phyloP scores from a whole-genome alignment of 2,329 filamentous ascomycete genomes.

The Coccinonectria pachysandricola region DNA sequence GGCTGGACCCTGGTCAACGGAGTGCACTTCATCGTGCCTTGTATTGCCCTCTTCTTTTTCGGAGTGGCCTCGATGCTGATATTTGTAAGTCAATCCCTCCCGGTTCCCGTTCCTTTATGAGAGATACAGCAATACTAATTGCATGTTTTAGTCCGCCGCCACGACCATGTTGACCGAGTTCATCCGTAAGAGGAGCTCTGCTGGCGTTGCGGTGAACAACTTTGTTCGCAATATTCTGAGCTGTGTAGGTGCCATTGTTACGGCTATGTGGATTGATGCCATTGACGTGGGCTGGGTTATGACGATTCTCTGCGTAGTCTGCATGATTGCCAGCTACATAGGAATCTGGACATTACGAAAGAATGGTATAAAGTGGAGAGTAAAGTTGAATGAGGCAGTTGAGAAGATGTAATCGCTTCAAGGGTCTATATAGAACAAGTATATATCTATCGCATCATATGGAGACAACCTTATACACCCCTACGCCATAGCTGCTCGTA shows the following conservation, averaged over 20 bases:
- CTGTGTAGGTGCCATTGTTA: constrained; percentile 59
- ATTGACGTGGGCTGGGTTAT: constrained; percentile 72
- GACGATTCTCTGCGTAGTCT: constrained; percentile 44
- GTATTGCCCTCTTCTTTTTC: constrained; percentile 62
- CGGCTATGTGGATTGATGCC: constrained; percentile 57
- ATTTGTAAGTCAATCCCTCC: constrained; percentile 39
- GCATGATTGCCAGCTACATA: constrained; percentile 44
- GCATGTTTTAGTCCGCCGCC: constrained; percentile 35
- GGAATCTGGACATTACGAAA: constrained; percentile 52
- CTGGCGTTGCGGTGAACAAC: constrained; percentile 72
- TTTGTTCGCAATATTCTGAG: constrained; percentile 71
- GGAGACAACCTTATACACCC: no score
- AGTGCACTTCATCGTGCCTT: constrained; percentile 52
- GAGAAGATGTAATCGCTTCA: constrained; percentile 9
- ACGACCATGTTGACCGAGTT: constrained; percentile 84
- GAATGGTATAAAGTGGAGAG: constrained; percentile 54
- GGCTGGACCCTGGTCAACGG: constrained; percentile 64
- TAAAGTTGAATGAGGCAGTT: constrained; percentile 45
- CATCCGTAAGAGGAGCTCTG: constrained; percentile 59
- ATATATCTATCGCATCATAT: no score
- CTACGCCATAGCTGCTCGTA: no score
- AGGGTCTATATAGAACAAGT: neutral
- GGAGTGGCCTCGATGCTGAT: constrained; percentile 71
- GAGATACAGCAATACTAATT: constrained; percentile 4
- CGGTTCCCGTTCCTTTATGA: neutral